Percentiles rank a stretch among this genome's conserved stretches.
Conservation (phyloP, 176 grass and related monocot genomes). For the Eleusine coracana region DNA sequence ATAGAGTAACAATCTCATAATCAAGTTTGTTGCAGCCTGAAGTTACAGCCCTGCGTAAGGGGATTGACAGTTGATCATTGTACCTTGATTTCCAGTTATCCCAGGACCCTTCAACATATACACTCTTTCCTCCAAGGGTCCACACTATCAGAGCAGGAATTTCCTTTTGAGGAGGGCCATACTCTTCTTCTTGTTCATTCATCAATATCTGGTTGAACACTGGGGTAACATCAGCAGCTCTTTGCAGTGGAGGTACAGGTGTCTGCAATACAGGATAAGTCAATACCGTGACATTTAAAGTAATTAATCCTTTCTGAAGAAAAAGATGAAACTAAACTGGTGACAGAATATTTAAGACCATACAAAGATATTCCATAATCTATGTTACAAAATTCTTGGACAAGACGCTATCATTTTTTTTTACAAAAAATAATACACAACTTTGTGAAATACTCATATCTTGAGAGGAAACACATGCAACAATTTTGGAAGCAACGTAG, state of each 20-base stretch:
- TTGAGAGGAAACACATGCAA: not conserved
- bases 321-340: slow-evolving; percentile 28
- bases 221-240: slow-evolving; percentile 67
- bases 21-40: not conserved
- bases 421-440: not conserved
- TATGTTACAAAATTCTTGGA: not conserved
- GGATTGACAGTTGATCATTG: slow-evolving; percentile 9
- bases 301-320: slow-evolving; percentile 7
- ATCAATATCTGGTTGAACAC: slow-evolving; percentile 78
- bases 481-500: not conserved
- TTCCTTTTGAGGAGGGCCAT: slow-evolving; percentile 71
- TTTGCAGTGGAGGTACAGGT: slow-evolving; percentile 89
- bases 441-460: not conserved
- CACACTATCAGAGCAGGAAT: slow-evolving; percentile 89
- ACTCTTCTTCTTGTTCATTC: slow-evolving; percentile 64
- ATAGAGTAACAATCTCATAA: slow-evolving; percentile 30
- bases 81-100: slow-evolving; percentile 98
- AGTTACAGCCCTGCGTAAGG: slow-evolving; percentile 23
- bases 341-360: not conserved
- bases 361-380: not conserved
- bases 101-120: slow-evolving; percentile 98
- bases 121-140: slow-evolving; percentile 82
- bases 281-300: slow-evolving; percentile 36
- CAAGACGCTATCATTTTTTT: slow-evolving; percentile 19
- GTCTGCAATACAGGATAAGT: slow-evolving; percentile 57